phyloP scores from a whole-genome alignment of 1,284 basidiomycete genomes.

The Cryptococcus jaspeensis region DNA sequence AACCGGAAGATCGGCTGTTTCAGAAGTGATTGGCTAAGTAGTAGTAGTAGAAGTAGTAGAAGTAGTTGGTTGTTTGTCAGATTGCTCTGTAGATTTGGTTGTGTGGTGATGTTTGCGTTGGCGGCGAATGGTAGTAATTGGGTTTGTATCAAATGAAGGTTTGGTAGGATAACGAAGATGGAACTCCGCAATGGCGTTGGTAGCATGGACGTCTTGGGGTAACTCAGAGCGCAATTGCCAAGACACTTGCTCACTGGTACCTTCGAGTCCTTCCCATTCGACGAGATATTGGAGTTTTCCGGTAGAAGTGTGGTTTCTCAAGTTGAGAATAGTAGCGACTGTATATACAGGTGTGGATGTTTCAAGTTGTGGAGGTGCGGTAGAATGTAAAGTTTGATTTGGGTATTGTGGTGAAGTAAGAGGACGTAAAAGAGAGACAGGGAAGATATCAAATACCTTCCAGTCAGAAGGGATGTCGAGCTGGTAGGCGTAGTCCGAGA shows the following conservation, averaged over 20 bases:
- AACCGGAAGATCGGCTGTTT: too few relatives aligned
- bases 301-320: not conserved
- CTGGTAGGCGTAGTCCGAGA: not conserved
- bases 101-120: too few relatives aligned
- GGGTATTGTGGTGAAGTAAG: not conserved
- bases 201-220: not conserved
- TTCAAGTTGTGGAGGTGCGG: too few relatives aligned
- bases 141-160: not conserved
- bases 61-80: not conserved
- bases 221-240: not conserved
- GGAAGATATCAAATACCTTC: not conserved
- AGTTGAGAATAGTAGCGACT: not conserved
- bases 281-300: constrained; percentile 1
- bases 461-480: not conserved
- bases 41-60: not conserved
- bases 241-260: not conserved
- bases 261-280: constrained; percentile 4
- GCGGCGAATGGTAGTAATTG: not conserved
- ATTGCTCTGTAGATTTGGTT: too few relatives aligned
- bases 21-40: too few relatives aligned
- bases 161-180: not conserved
- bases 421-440: not conserved
- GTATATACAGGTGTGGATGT: too few relatives aligned
- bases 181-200: not conserved
- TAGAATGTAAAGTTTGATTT: too few relatives aligned